Base-by-base conservation (phyloP, 352 stramenopile genomes). In the Globisporangium barbulae region DNA sequence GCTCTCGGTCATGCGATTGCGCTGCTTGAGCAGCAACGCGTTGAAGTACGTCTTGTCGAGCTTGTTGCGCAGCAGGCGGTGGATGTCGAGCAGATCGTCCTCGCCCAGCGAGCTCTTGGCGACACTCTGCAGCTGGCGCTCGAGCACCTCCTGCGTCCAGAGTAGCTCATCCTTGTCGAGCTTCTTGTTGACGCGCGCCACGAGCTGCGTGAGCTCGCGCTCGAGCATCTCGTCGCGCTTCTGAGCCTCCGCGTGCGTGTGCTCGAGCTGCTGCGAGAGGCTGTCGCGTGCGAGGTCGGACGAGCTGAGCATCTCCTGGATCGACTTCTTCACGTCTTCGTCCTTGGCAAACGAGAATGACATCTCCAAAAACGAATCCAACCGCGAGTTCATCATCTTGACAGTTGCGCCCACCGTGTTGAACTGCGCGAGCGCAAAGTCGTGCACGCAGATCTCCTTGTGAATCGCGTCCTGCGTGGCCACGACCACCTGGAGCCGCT, bases 151-250 rank as follows among this genome's bases (percentile, higher is more conserved):
- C 50, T 89, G 81, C 0, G 83, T 92, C 83, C 83, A 92, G 4
- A 90, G 69, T 37, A 92, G 69, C 31, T 92, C 79, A 58, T 89
- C 81, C 64, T 90, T 89, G 65, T 92, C 83, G 2, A 88, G 68
- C 42, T 91, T 91, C 64, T 87, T 90, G 55, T 79, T 85, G 33
- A 92, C 77, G 7, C 81, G 81, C 8, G 71, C 72, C 21, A 83
- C 78, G 17, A 92, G 69, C 44, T 92, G 81, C 44, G 73, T 72
- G 45, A 92, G 59, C 30, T 92, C 83, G 5, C 72, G 67, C 45
- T 89, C 83, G 0, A 92, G 63, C 6, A 77, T 50, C 15, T 80
- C 75, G 30, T 90, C 78, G 5, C 79, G 78, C 44, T 81, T 72
- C 15, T 79, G 47, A 7, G 78, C 74, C 39, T 89, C 79, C 13